Percentiles rank a stretch among this genome's conserved stretches.
phyloP scores from a whole-genome alignment of 495 filamentous ascomycete species.

The Hyaloscypha bicolor region DNA sequence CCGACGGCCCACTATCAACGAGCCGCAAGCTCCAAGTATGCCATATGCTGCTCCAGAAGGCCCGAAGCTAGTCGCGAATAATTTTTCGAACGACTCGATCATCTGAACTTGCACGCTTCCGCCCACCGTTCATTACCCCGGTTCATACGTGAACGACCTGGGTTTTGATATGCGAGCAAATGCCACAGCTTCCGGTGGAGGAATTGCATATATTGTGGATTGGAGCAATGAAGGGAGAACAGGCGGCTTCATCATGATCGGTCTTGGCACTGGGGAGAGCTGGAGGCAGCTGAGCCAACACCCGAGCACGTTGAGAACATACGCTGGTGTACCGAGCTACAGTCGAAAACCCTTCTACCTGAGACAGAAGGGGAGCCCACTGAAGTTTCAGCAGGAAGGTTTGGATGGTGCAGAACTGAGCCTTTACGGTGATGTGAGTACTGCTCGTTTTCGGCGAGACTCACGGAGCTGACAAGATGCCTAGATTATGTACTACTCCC shows the following conservation, averaged over 20 bases:
- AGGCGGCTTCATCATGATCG: conserved; percentile 46
- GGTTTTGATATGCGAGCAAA: conserved; percentile 44
- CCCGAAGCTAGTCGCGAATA: conserved; percentile 43
- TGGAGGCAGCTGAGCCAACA: conserved; percentile 44
- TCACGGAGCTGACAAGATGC: conserved; percentile 19
- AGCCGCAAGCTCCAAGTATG: conserved; percentile 38
- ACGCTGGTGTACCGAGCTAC: conserved; percentile 37
- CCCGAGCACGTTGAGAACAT: conserved; percentile 37
- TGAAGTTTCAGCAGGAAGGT: conserved; percentile 38
- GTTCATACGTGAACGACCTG: conserved; percentile 46
- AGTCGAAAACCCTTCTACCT: conserved; percentile 38
- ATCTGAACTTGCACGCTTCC: conserved; percentile 41
- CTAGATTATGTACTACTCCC: conserved; percentile 42
- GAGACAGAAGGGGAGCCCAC: conserved; percentile 31
- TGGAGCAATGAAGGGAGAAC: conserved; percentile 43
- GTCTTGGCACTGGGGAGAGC: conserved; percentile 43
- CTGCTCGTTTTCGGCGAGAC: neutral
- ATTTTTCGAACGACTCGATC: conserved; percentile 41
- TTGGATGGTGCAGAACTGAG: conserved; percentile 41
- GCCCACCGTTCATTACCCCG: conserved; percentile 38
- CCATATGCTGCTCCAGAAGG: conserved; percentile 43
- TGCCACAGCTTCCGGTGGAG: conserved; percentile 37
- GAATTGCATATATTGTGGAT: conserved; percentile 45
- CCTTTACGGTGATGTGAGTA: conserved; percentile 30
- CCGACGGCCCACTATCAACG: conserved; percentile 41